These are phyloP conservation scores for Gleditsia sinensis DNA, from an alignment of 306 rosid genomes.

Conservation along the genomic window DNA sequence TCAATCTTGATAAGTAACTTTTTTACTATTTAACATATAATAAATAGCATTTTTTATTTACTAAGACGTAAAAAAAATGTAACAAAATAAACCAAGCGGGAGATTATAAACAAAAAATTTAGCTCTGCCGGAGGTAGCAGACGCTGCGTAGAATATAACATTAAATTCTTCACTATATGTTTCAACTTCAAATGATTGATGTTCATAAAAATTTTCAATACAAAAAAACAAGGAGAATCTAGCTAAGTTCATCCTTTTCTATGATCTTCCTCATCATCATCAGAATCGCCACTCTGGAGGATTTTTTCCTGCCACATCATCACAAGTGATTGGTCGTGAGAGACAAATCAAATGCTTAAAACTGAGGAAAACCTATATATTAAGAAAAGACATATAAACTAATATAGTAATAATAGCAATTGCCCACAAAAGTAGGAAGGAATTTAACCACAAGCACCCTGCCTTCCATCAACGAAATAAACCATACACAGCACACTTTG, in stretches of 20 bases:
- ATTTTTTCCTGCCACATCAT: constrained; percentile 71
- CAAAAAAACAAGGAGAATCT: constrained; percentile 1
- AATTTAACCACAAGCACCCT: constrained; percentile 1
- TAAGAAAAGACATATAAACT: constrained; percentile 5
- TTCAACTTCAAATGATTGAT: constrained; percentile 24
- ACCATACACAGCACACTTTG: neutral
- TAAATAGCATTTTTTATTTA: too few species aligned
- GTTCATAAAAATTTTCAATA: neutral
- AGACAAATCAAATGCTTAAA: neutral
- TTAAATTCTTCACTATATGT: constrained; percentile 12
- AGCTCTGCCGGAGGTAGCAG: neutral
- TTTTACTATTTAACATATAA: too few species aligned
- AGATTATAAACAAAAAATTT: neutral
- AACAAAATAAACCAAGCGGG: too few species aligned
- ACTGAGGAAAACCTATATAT: neutral
- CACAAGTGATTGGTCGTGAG: constrained; percentile 19
- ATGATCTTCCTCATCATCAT: constrained; percentile 90
- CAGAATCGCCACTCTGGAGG: constrained; percentile 97
- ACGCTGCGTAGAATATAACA: constrained; percentile 22
- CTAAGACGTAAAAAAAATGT: too few species aligned
- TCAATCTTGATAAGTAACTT: too few species aligned
- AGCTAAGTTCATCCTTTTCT: constrained; percentile 52
- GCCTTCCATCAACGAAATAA: constrained; percentile 18
- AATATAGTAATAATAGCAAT: neutral
- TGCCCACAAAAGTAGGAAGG: neutral